Percentiles rank a stretch among this genome's conserved stretches.
phyloP scores from a whole-genome alignment of 139 green algal genomes.

The Astrephomene gubernaculifera region DNA sequence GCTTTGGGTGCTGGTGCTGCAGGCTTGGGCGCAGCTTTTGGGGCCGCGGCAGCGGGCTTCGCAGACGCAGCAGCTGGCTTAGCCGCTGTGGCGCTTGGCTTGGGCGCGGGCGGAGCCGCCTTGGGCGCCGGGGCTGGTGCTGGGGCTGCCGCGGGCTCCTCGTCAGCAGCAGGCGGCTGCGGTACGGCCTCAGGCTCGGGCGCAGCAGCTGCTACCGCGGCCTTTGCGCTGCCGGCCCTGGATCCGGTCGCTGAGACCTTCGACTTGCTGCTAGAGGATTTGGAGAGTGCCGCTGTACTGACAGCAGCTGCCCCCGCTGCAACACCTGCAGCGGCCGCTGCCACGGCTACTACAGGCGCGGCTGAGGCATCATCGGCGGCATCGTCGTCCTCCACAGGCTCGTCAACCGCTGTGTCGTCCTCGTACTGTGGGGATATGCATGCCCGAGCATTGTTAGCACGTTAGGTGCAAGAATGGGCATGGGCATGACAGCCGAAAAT shows the following conservation, averaged over 20 bases:
- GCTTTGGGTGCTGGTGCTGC: not conserved
- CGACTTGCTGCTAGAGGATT: not conserved
- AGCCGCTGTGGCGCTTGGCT: not conserved
- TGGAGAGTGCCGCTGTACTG: not conserved
- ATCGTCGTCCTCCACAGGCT: not conserved
- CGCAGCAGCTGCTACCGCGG: not conserved
- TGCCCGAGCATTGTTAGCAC: not conserved
- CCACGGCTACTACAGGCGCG: not conserved
- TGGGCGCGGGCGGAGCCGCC: not conserved
- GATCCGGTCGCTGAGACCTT: not conserved
- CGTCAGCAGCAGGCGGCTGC: not conserved
- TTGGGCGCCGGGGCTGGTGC: not conserved
- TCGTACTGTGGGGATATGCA: not conserved
- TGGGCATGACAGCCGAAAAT: not conserved
- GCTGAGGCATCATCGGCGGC: not conserved
- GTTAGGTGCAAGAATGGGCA: too few species aligned
- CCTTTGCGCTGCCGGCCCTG: not conserved
- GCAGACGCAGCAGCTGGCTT: not conserved
- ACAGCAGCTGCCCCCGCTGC: not conserved
- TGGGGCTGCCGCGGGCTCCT: not conserved
- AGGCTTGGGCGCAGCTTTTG: not conserved
- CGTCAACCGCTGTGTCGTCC: not conserved
- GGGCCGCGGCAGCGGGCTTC: conserved; percentile 14
- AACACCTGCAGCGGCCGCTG: not conserved
- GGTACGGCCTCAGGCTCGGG: not conserved